Conservation (phyloP, 78 protist species). For the Emiliania huxleyi region DNA sequence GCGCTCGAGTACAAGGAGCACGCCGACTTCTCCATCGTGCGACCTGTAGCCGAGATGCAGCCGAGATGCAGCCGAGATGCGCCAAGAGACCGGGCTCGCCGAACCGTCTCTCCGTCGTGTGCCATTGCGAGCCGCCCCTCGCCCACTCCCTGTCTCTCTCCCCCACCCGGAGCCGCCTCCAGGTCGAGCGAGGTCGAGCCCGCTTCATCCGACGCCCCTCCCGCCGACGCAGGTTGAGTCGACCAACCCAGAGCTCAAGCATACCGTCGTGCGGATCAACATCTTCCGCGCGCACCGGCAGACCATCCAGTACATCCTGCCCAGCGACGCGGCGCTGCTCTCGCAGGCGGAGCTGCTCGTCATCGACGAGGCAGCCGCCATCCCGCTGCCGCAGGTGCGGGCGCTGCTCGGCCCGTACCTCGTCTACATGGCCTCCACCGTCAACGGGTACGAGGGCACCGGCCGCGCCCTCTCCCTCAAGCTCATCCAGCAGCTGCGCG, state of each 20-base stretch:
- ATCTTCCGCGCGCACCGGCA: constrained; percentile 92
- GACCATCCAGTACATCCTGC: constrained; percentile 83
- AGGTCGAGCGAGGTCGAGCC: too few relatives aligned
- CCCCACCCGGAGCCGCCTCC: too few relatives aligned
- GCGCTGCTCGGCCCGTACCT: constrained; percentile 86
- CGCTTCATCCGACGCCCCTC: too few relatives aligned
- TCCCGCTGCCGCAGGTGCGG: constrained; percentile 94
- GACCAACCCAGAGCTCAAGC: constrained; percentile 81
- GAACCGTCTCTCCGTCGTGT: too few relatives aligned
- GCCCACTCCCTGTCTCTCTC: too few relatives aligned
- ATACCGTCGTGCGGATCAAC: constrained; percentile 85
- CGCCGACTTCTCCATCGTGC: constrained; percentile 85
- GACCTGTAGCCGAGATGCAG: too few relatives aligned
- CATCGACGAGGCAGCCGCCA: constrained; percentile 99
- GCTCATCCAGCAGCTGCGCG: constrained; percentile 88
- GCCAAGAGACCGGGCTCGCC: too few relatives aligned
- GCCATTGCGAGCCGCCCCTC: too few relatives aligned
- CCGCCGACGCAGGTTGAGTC: constrained; percentile 78
- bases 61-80: too few relatives aligned
- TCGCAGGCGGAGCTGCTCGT: constrained; percentile 86
- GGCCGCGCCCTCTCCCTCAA: constrained; percentile 98
- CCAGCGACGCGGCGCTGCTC: constrained; percentile 72
- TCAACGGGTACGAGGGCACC: constrained; percentile 96
- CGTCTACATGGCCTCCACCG: constrained; percentile 89
- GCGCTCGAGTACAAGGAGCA: constrained; percentile 90